Evolutionary conservation across 176 grass and related monocot species (phyloP), one percentile per base, ranked within the genome.

Genomic region (Eleusine indica): DNA sequence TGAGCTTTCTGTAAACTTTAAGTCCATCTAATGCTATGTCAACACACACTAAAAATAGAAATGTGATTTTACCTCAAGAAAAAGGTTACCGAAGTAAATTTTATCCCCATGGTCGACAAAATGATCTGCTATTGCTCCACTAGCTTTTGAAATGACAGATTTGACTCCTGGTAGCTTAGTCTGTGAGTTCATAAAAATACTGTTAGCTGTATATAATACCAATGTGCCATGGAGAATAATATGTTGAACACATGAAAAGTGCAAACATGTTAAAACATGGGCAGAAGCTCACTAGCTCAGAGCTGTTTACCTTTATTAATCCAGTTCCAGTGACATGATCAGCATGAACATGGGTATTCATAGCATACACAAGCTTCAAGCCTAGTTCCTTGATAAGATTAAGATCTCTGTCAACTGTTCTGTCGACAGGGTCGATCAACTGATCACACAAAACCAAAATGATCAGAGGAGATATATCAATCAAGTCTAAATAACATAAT

Each of bases 321-420:
- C 94, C 94, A 76, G 94, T 94, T 60, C 94, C 94, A 66, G 94
- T 97, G 42, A 97, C 75, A 35, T 97, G 94, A 89, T 97, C 94
- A 66, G 94, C 94, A 89, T 97, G 94, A 22, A 97, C 94, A 91
- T 97, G 94, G 81, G 92, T 99, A 85, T 96, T 99, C 89, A 99
- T 87, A 51, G 93, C 96, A 79, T 96, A 96, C 44, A 96, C 80
- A 29, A 99, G 96, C 16, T 94, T 99, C 86, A 99, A 87, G 17
- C 89, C 93, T 54, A 99, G 88, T 82, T 99, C 93, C 74, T 96
- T 94, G 57, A 96, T 83, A 84, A 99, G 96, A 56, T 35, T 86
- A 60, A 96, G 66, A 85, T 99, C 96, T 89, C 96, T 88, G 57
- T 96, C 93, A 66, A 89, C 91, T 52, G 91, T 97, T 88, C 19